Evolutionary conservation across 176 grass and related monocot genomes (phyloP).

Genomic region (Avena atlantica): DNA sequence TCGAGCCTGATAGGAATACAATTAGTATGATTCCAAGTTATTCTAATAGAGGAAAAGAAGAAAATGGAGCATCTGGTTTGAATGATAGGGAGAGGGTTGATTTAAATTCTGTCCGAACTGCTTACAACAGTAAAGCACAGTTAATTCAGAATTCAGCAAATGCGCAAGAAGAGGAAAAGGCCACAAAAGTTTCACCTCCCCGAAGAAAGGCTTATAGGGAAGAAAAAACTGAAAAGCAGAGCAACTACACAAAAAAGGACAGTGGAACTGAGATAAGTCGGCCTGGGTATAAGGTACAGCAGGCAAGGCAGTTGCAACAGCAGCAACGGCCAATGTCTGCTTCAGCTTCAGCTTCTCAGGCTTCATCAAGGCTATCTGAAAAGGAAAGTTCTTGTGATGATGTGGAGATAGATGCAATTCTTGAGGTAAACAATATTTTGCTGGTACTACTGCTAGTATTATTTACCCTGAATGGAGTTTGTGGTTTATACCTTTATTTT

Average conservation of each 20-base stretch:
- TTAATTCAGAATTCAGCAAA: constrained; percentile 62
- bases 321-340: constrained; percentile 64
- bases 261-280: constrained; percentile 49
- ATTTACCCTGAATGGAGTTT: constrained; percentile 4
- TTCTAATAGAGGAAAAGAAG: constrained; percentile 66
- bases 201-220: constrained; percentile 79
- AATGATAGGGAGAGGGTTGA: constrained; percentile 82
- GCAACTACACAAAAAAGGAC: constrained; percentile 75
- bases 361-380: constrained; percentile 66
- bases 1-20: constrained; percentile 79
- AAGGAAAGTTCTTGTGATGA: constrained; percentile 86
- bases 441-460: constrained; percentile 2
- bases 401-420: constrained; percentile 90
- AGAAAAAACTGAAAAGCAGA: constrained; percentile 81
- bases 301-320: constrained; percentile 60
- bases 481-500: constrained; percentile 34
- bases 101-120: constrained; percentile 48
- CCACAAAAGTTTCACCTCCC: constrained; percentile 90
- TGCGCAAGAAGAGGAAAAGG: constrained; percentile 80
- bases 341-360: constrained; percentile 58
- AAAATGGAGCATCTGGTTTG: constrained; percentile 59
- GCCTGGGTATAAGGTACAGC: constrained; percentile 62
- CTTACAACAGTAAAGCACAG: constrained; percentile 60
- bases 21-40: constrained; percentile 77
- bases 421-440: constrained; percentile 74